Evolutionary conservation across 352 stramenopile species (phyloP).

Genomic region (Phytophthora melonis): DNA sequence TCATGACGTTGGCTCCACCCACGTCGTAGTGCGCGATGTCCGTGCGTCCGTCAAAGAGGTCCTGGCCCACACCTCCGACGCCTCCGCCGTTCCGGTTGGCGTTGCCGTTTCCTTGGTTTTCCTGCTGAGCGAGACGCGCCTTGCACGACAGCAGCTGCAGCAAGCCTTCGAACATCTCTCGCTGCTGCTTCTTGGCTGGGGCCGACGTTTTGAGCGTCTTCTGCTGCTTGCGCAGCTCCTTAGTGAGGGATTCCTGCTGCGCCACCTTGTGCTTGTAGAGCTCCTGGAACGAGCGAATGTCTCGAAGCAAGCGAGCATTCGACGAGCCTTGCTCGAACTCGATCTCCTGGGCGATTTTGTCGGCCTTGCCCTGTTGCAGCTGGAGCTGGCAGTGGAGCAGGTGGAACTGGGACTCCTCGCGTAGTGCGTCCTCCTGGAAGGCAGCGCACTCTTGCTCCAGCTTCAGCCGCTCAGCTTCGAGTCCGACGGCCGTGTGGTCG

Average conservation of each 20-base stretch:
- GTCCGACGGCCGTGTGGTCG: conserved; percentile 87
- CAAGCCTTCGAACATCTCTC: conserved; percentile 88
- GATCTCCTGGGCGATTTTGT: conserved; percentile 90
- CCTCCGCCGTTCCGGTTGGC: conserved; percentile 21
- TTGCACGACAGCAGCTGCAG: conserved; percentile 86
- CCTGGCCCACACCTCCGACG: conserved; percentile 30
- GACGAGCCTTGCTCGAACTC: conserved; percentile 87
- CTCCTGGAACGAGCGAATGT: conserved; percentile 91
- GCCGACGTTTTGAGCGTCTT: conserved; percentile 89
- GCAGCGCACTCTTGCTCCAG: conserved; percentile 91
- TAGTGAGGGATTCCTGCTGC: conserved; percentile 91
- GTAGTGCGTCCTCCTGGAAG: conserved; percentile 90
- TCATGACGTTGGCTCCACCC: conserved; percentile 88
- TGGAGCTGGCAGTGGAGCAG: conserved; percentile 79
- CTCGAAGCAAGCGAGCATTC: conserved; percentile 67
- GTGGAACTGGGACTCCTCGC: conserved; percentile 91
- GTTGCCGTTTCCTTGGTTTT: conserved; percentile 29
- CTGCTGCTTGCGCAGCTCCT: conserved; percentile 92
- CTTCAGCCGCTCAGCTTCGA: conserved; percentile 91
- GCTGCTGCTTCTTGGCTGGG: conserved; percentile 78
- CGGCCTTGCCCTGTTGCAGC: conserved; percentile 76
- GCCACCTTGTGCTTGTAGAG: conserved; percentile 93
- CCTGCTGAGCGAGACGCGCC: conserved; percentile 55
- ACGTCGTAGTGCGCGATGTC: conserved; percentile 86
- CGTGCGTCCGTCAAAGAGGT: conserved; percentile 68